Percentiles rank a stretch among this genome's conserved stretches.
Evolutionary conservation across 75 land plant genomes (phyloP).

Genomic region (Cupressus sempervirens): DNA sequence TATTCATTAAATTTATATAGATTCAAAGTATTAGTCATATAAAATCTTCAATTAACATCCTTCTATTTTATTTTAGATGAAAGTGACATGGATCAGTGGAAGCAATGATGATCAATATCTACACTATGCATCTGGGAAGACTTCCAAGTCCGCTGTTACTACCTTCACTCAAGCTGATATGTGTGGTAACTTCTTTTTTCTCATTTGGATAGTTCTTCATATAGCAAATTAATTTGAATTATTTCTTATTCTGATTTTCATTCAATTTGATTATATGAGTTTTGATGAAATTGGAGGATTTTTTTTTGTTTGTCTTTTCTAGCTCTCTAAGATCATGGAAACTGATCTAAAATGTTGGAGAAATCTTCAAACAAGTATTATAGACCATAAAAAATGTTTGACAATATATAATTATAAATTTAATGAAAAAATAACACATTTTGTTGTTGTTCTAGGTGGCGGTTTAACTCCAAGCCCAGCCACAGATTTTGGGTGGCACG

Average conservation of each 20-base stretch:
- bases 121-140: conserved; percentile 35
- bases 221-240: no score
- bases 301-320: no score
- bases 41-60: background rate
- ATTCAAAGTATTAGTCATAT: no score
- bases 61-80: conserved; percentile 45
- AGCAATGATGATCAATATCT: conserved; percentile 53
- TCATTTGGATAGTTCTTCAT: no score
- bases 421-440: background rate
- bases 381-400: background rate
- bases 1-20: no score
- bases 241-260: no score
- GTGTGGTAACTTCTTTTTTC: conserved; percentile 36
- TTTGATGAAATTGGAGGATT: no score
- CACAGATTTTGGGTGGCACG: conserved; percentile 90
- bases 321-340: no score
- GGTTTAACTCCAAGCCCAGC: conserved; percentile 50
- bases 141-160: conserved; percentile 28
- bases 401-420: background rate
- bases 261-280: no score
- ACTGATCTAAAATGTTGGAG: no score
- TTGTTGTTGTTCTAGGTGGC: conserved; percentile 1
- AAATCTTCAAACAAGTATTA: no score
- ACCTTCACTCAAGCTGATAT: conserved; percentile 68
- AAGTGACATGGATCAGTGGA: conserved; percentile 82